Conservation (phyloP, 208 protist genomes). For the Polymyxa betae region DNA sequence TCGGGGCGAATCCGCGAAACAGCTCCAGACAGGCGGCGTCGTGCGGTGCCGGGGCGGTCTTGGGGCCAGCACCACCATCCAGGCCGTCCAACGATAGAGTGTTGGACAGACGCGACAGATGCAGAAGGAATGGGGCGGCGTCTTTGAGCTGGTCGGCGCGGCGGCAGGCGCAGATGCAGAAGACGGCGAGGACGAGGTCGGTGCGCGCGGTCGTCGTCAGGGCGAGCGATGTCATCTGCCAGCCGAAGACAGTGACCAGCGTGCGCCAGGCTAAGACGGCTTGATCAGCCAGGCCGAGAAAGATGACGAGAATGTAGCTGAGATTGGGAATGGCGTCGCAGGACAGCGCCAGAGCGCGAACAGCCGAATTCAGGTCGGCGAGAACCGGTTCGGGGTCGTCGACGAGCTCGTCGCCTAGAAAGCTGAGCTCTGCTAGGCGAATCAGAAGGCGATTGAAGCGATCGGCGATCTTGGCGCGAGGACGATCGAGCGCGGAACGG, state of each 20-base stretch:
- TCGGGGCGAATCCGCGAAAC: slow-evolving; percentile 2
- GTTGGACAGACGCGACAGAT: background rate
- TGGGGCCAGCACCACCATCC: background rate
- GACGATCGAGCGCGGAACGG: background rate
- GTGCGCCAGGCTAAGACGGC: background rate
- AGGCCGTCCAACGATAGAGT: background rate
- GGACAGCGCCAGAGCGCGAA: background rate
- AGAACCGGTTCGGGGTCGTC: background rate
- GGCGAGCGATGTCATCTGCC: slow-evolving; percentile 6
- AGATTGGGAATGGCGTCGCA: background rate
- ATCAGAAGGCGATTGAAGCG: background rate
- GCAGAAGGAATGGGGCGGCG: background rate
- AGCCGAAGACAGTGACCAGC: background rate
- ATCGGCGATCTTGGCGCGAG: background rate
- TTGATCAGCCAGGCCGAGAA: background rate
- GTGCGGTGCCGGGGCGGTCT: background rate
- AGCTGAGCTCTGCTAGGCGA: background rate
- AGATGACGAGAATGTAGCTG: background rate
- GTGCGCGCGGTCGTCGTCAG: background rate
- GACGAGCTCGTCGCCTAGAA: background rate
- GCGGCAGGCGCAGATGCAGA: slow-evolving; percentile 2
- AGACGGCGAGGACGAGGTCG: slow-evolving; percentile 12
- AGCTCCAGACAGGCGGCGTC: background rate
- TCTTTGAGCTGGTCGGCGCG: background rate
- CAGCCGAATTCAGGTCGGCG: background rate